Base-by-base conservation (phyloP, 768 basidiomycete species). In the Panaeolus cyanescens region DNA sequence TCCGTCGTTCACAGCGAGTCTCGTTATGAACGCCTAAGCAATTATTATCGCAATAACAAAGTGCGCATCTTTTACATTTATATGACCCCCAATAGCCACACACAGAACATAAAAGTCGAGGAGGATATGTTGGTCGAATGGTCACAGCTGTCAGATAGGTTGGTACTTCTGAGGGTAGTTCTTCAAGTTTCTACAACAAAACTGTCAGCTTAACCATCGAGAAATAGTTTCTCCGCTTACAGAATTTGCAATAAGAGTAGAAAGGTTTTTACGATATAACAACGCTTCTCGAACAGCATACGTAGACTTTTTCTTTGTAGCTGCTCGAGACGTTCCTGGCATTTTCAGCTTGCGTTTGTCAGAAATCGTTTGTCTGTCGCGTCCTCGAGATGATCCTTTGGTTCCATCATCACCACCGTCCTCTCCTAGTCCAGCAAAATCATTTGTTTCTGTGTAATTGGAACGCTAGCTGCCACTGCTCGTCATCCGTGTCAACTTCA, bases 61-160 rank as follows among this genome's bases (percentile, higher is more conserved):
- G 80, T 0, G 86, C 85, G 74, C 93, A 95, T 65, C 83, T 85
- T 62, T 82, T 84, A 76, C 93, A 95, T 59, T 83, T 88, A 70
- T 95, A 95, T 4, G 79, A 78, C 5, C 91, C 92, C 84, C 85
- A 90, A 72, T 91, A 94, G 2, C 93, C 92, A 66, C 93, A 95
- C 25, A 94, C 90, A n/a, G 91, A 86, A 69, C 93, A 95, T 13
- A 95, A 69, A 64, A 85, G 75, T 39, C 91, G 86, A 7, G 88
- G 83, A 5, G 93, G 91, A 60, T 88, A 84, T 1, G 71, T 72
- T 0, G 91, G 76, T 1, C 85, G 79, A 1, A 87, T 83, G 1
- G 87, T 82, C 31, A 74, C 78, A 13, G 89, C 90, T 19, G 87
- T 91, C 61, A 94, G 71, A 77, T 95, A 95, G 17, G 85, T 87